These are phyloP conservation scores for Colletotrichum spinosum DNA, from an alignment of 2,329 filamentous ascomycete genomes.

Conservation along the genomic window DNA sequence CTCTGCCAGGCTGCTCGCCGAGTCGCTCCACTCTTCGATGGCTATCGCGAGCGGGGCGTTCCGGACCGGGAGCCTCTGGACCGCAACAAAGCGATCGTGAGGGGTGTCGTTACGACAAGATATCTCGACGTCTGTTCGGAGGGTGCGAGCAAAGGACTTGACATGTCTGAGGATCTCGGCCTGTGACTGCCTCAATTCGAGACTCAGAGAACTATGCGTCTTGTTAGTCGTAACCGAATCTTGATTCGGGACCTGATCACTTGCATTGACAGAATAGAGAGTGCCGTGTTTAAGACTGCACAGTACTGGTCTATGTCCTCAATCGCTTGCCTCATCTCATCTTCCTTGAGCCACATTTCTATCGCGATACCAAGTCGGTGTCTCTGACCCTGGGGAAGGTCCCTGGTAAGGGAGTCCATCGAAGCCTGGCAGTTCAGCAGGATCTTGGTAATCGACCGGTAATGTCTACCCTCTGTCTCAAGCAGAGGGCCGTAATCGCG, in stretches of 20 bases:
- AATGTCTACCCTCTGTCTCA: too few species aligned
- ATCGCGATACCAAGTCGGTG: background rate
- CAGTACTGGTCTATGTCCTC: constrained; percentile 1
- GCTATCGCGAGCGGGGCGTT: background rate
- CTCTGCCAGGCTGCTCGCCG: background rate
- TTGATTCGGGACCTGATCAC: background rate
- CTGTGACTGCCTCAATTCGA: background rate
- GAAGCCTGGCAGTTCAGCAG: background rate
- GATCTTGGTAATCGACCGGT: too few species aligned
- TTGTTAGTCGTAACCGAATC: too few species aligned
- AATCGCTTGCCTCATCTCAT: background rate
- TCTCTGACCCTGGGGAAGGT: background rate
- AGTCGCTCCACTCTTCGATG: background rate
- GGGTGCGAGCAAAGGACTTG: background rate
- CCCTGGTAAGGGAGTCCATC: background rate
- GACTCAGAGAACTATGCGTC: background rate
- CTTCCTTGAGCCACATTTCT: background rate
- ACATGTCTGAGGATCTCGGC: background rate
- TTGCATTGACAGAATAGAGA: background rate
- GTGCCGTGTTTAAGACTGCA: background rate
- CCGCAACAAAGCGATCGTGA: background rate
- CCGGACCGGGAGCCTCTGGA: background rate
- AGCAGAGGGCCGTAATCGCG: too few species aligned
- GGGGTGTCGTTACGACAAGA: background rate
- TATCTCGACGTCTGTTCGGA: background rate